Conservation (phyloP, 2,329 filamentous ascomycete genomes). For the Xylariaceae sp. region DNA sequence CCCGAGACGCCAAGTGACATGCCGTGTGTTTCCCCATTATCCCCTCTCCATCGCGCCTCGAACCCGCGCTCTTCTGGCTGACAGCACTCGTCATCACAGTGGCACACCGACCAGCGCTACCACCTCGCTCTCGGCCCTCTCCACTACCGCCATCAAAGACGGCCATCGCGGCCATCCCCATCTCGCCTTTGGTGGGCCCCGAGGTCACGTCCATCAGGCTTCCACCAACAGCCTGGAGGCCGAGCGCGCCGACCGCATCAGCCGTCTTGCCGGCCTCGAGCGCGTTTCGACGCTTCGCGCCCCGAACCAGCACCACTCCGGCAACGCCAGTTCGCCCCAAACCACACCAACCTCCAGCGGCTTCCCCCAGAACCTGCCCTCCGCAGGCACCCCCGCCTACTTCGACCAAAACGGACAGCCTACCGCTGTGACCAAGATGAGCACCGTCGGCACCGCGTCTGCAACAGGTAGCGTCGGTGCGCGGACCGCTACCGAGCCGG, state of each 20-base stretch:
- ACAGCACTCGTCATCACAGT: constrained; percentile 35
- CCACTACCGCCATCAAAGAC: constrained; percentile 93
- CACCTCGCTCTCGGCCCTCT: constrained; percentile 84
- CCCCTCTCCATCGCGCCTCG: constrained; percentile 7
- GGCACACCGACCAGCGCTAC: constrained; percentile 90
- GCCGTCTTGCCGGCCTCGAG: constrained; percentile 85
- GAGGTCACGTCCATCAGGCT: constrained; percentile 50
- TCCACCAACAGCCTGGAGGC: constrained; percentile 75
- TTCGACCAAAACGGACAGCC: constrained; percentile 72
- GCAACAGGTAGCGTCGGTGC: constrained; percentile 74
- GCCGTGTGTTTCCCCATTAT: constrained; percentile 57
- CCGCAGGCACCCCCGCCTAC: constrained; percentile 56
- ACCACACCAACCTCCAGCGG: constrained; percentile 43
- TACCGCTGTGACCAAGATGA: constrained; percentile 65
- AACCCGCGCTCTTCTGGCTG: constrained; percentile 7
- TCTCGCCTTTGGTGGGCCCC: constrained; percentile 40
- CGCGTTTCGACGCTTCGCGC: constrained; percentile 71
- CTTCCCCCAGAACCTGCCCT: constrained; percentile 32
- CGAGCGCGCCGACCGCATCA: constrained; percentile 91
- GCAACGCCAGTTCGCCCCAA: constrained; percentile 36
- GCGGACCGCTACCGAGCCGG: constrained; percentile 42
- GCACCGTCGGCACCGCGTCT: constrained; percentile 84
- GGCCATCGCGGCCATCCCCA: constrained; percentile 78
- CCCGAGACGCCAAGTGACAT: constrained; percentile 83
- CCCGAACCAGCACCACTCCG: constrained; percentile 25